Percentiles rank a stretch among this genome's conserved stretches.
phyloP scores from a whole-genome alignment of 2,329 filamentous ascomycete genomes.

The Penicillium sp. region DNA sequence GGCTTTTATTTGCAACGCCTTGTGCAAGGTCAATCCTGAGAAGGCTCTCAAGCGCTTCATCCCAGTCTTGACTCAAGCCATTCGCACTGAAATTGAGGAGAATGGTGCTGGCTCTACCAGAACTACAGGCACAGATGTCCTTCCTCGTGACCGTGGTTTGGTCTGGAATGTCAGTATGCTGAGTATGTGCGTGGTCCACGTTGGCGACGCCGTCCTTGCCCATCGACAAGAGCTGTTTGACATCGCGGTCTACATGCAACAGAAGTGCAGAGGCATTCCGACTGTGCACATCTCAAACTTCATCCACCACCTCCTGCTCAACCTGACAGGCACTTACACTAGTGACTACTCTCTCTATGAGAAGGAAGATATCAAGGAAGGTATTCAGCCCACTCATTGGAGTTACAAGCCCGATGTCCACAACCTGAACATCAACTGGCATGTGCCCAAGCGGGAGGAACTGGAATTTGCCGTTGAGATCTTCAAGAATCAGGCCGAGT shows the following conservation, averaged over 20 bases:
- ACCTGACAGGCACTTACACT: conserved; percentile 92
- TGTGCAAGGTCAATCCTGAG: conserved; percentile 94
- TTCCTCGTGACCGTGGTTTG: conserved; percentile 87
- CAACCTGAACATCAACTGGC: conserved; percentile 87
- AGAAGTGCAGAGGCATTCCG: conserved; percentile 89
- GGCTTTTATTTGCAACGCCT: conserved; percentile 95
- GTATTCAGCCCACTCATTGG: conserved; percentile 82
- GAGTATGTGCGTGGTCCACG: conserved; percentile 97
- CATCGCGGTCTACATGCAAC: conserved; percentile 94
- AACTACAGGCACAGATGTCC: conserved; percentile 89
- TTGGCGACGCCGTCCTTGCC: conserved; percentile 85
- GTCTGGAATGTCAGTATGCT: conserved; percentile 98
- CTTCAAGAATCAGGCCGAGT: conserved; percentile 81
- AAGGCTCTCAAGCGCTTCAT: conserved; percentile 91
- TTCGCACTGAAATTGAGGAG: conserved; percentile 94
- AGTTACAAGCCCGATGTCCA: conserved; percentile 75
- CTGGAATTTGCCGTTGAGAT: conserved; percentile 87
- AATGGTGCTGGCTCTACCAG: conserved; percentile 95
- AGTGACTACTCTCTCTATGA: conserved; percentile 89
- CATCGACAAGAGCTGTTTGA: conserved; percentile 89
- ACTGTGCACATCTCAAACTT: conserved; percentile 98
- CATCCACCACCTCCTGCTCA: conserved; percentile 93
- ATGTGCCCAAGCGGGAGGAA: conserved; percentile 79
- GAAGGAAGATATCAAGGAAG: conserved; percentile 71
- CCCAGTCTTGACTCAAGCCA: conserved; percentile 87